A percentile compares a stretch with the other conserved stretches of the same genome.
phyloP scores from a whole-genome alignment of 2,329 filamentous ascomycete genomes.

The Leptosphaerulina australis region DNA sequence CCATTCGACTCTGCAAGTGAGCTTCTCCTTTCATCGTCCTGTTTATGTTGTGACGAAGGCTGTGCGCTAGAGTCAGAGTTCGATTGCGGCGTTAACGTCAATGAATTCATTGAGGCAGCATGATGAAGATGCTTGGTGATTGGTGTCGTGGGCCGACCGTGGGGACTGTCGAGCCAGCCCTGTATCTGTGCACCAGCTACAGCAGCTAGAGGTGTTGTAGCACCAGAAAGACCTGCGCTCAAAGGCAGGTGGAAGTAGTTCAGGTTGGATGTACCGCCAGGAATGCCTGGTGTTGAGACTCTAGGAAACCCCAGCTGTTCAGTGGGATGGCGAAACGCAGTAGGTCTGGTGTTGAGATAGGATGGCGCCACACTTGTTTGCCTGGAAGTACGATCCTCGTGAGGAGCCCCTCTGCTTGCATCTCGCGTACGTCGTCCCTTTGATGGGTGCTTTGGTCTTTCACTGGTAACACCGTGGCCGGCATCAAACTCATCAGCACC shows the following conservation, averaged over 20 bases:
- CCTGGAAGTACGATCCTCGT: slow-evolving; percentile 24
- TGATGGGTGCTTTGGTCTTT: slow-evolving; percentile 42
- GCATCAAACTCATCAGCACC: slow-evolving; percentile 28
- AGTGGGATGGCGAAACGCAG: slow-evolving; percentile 39
- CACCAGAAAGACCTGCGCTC: slow-evolving; percentile 71
- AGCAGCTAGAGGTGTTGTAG: slow-evolving; percentile 78
- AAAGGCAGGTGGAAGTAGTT: slow-evolving; percentile 84
- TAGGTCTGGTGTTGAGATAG: slow-evolving; percentile 35
- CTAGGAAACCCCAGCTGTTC: slow-evolving; percentile 48
- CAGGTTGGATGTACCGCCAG: slow-evolving; percentile 76
- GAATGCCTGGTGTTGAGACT: slow-evolving; percentile 63
- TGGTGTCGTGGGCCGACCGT: slow-evolving; percentile 42
- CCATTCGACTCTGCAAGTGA: slow-evolving; percentile 37
- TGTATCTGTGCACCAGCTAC: slow-evolving; percentile 73
- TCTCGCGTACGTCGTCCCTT: slow-evolving; percentile 39
- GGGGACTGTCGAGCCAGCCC: slow-evolving; percentile 53
- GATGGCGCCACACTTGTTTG: slow-evolving; percentile 32
- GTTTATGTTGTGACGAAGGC: slow-evolving; percentile 53
- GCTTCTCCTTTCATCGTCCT: slow-evolving; percentile 36
- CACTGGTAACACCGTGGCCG: slow-evolving; percentile 31
- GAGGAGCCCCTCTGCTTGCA: slow-evolving; percentile 25
- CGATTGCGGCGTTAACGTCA: slow-evolving; percentile 54
- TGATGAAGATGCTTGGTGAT: slow-evolving; percentile 46
- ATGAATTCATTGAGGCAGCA: slow-evolving; percentile 53
- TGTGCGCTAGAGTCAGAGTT: slow-evolving; percentile 53